These are phyloP conservation scores for Lactarius quietus DNA, from an alignment of 768 basidiomycete genomes.

Conservation along the genomic window DNA sequence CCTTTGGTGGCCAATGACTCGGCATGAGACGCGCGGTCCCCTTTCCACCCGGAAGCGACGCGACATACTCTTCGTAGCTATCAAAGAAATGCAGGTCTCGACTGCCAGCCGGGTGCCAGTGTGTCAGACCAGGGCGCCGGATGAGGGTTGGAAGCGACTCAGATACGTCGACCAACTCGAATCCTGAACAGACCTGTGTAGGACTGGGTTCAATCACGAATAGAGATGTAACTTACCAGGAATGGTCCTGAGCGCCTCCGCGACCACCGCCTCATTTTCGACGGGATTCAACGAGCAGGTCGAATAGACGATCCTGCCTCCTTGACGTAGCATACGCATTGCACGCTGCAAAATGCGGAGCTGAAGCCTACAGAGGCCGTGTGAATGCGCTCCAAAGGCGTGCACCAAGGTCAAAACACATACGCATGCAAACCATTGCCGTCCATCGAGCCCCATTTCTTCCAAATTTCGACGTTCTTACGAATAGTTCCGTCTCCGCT, in stretches of 20 bases:
- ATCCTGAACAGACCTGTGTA: constrained; percentile 43
- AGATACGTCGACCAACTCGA: constrained; percentile 77
- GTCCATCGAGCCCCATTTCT: constrained; percentile 81
- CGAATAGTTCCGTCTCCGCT: constrained; percentile 95
- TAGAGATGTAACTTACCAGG: constrained; percentile 48
- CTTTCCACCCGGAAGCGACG: constrained; percentile 46
- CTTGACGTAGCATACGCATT: constrained; percentile 81
- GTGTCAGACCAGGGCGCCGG: constrained; percentile 68
- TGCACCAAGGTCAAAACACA: constrained; percentile 33
- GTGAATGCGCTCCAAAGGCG: neutral
- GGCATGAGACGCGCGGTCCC: constrained; percentile 59
- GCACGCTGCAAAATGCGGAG: constrained; percentile 88
- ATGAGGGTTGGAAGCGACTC: constrained; percentile 65
- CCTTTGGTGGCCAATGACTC: constrained; percentile 77
- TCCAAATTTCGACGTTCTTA: constrained; percentile 96
- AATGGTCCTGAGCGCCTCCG: constrained; percentile 70
- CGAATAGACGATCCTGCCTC: constrained; percentile 95
- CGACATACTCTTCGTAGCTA: constrained; percentile 58
- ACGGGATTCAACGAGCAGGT: constrained; percentile 97
- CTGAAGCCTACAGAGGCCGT: constrained; percentile 63
- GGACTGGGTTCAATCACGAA: neutral
- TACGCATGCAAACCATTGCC: constrained; percentile 90
- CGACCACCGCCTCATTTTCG: constrained; percentile 96
- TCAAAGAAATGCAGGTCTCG: constrained; percentile 48
- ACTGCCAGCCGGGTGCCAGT: constrained; percentile 75